phyloP scores from a whole-genome alignment of 148 eudicot genomes.

The Rhododendron williamsianum region DNA sequence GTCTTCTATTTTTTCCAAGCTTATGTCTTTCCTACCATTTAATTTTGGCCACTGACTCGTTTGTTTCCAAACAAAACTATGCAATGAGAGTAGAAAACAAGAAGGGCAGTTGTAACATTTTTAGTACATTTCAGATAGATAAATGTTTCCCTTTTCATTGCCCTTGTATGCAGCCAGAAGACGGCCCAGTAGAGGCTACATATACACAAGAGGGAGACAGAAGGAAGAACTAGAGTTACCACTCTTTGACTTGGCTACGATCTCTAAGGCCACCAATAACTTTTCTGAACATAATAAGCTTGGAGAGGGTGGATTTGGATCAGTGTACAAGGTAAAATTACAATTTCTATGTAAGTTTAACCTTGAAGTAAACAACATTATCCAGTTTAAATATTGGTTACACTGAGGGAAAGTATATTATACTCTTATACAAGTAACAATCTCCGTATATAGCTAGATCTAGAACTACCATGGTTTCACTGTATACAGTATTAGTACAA shows the following conservation, averaged over 20 bases:
- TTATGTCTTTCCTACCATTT: not conserved
- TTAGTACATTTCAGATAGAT: not conserved
- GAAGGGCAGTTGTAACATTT: not conserved
- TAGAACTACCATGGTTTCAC: not conserved
- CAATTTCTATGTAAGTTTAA: not conserved
- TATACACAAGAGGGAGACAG: not conserved
- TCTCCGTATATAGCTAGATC: no score
- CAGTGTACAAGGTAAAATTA: slow-evolving; percentile 23
- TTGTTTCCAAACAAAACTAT: not conserved
- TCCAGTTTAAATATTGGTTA: not conserved
- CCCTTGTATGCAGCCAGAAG: not conserved
- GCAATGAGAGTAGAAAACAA: not conserved
- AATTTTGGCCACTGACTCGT: no score
- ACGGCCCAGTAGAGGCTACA: not conserved
- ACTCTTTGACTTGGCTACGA: slow-evolving; percentile 12
- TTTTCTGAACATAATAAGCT: slow-evolving; percentile 13
- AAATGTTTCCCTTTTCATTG: not conserved
- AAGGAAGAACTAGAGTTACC: slow-evolving; percentile 18
- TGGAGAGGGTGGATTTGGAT: slow-evolving; percentile 34
- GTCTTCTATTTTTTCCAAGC: not conserved
- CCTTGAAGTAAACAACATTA: not conserved
- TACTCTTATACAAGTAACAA: no score
- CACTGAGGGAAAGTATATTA: not conserved
- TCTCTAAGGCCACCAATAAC: slow-evolving; percentile 14
- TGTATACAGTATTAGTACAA: no score